These are phyloP conservation scores for Ophiocordyceps camponoti-leonardi DNA, from an alignment of 2,329 filamentous ascomycete species.

Conservation along the genomic window DNA sequence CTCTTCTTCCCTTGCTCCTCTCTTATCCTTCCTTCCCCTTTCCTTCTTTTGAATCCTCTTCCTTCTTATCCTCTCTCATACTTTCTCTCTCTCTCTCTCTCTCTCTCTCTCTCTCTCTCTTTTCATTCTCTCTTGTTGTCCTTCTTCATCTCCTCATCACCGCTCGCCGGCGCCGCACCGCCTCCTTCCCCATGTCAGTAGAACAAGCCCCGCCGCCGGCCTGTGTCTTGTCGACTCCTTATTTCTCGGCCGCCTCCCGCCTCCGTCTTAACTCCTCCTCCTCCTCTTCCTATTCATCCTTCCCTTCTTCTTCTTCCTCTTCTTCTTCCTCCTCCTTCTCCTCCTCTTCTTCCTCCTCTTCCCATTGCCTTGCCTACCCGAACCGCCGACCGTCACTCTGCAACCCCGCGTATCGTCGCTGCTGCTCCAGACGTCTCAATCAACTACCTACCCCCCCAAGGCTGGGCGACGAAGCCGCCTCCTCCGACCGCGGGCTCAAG, in stretches of 20 bases:
- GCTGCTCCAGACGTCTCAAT: constrained; percentile 1
- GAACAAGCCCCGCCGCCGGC: constrained; percentile 2
- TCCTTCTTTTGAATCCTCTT: not conserved
- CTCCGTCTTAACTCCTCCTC: constrained; percentile 6
- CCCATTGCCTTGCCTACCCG: not conserved
- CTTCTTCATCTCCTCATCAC: not conserved
- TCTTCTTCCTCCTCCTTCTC: not conserved
- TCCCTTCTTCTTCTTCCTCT: not conserved
- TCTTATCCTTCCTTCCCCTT: not conserved
- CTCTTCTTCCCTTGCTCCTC: not conserved
- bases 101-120: not conserved
- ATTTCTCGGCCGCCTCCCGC: constrained; percentile 6
- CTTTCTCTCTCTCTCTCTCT: not conserved
- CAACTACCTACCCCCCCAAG: constrained; percentile 9
- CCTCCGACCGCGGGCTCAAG: constrained; percentile 22
- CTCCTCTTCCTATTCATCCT: constrained; percentile 2
- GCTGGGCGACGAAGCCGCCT: constrained; percentile 5
- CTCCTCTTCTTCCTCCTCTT: constrained; percentile 3
- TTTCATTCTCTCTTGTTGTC: not conserved
- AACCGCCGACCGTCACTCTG: too few species aligned
- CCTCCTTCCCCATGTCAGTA: constrained; percentile 11
- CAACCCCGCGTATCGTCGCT: not conserved
- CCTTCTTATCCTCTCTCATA: not conserved
- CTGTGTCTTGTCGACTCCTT: not conserved
- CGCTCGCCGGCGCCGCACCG: not conserved